phyloP scores from a whole-genome alignment of 169 alveolate genomes.

The Plasmodium relictum region DNA sequence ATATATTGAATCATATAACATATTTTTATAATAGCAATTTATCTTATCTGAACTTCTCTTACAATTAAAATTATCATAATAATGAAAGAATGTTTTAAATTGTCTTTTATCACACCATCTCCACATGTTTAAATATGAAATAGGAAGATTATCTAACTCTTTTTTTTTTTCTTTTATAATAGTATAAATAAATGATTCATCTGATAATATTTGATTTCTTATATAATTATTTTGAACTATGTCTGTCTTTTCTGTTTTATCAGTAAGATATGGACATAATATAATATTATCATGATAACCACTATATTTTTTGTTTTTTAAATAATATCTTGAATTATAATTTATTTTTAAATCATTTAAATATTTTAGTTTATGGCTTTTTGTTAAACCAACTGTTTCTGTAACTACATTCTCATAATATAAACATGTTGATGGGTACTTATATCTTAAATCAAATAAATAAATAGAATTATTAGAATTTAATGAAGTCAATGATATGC shows the following conservation, averaged over 20 bases:
- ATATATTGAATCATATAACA: constrained; percentile 40
- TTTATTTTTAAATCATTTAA: constrained; percentile 27
- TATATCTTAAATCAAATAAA: constrained; percentile 64
- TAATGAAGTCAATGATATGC: constrained; percentile 52
- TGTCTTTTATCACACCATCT: constrained; percentile 78
- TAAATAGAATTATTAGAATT: constrained; percentile 69
- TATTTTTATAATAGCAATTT: constrained; percentile 15
- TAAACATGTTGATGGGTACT: constrained; percentile 67
- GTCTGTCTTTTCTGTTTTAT: background rate
- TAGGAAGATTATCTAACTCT: constrained; percentile 30
- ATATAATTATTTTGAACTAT: constrained; percentile 6
- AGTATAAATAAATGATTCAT: constrained; percentile 72
- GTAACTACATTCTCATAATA: constrained; percentile 49
- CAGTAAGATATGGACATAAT: constrained; percentile 26
- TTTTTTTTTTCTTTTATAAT: constrained; percentile 37
- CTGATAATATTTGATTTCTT: constrained; percentile 41
- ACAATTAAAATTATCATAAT: constrained; percentile 10
- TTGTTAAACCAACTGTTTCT: constrained; percentile 10
- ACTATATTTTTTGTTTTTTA: constrained; percentile 23
- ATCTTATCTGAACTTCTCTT: background rate
- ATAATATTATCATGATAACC: constrained; percentile 63
- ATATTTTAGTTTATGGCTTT: constrained; percentile 32
- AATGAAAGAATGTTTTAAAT: constrained; percentile 68
- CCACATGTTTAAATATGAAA: constrained; percentile 64
- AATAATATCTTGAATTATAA: constrained; percentile 45